Percentiles rank a stretch among this genome's conserved stretches.
These are phyloP conservation scores for Aspergillus nomiae DNA, from an alignment of 2,329 filamentous ascomycete species.

Conservation along the genomic window DNA sequence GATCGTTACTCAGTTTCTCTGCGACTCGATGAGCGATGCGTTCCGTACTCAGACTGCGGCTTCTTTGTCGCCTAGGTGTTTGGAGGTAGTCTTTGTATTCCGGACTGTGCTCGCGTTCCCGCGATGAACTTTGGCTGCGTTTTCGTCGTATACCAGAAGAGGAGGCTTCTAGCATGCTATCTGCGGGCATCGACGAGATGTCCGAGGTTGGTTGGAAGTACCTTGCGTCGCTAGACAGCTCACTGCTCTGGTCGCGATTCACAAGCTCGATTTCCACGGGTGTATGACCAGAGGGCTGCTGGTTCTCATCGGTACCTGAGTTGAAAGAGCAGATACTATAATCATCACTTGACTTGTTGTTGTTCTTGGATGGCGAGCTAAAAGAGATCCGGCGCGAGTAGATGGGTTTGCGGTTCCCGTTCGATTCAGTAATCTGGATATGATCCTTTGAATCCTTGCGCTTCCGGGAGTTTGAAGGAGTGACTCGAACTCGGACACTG, in stretches of 20 bases:
- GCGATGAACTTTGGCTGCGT: slow-evolving; percentile 54
- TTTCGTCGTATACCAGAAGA: slow-evolving; percentile 50
- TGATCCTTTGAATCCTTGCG: slow-evolving; percentile 64
- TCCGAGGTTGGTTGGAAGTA: slow-evolving; percentile 75
- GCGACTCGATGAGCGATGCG: slow-evolving; percentile 69
- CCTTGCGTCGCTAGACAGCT: slow-evolving; percentile 66
- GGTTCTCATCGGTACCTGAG: slow-evolving; percentile 78
- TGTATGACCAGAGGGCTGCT: slow-evolving; percentile 65
- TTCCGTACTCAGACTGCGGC: slow-evolving; percentile 67
- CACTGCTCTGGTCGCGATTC: slow-evolving; percentile 62
- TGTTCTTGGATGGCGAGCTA: slow-evolving; percentile 41
- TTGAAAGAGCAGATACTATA: slow-evolving; percentile 72
- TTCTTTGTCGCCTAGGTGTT: slow-evolving; percentile 60
- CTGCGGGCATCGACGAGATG: slow-evolving; percentile 79
- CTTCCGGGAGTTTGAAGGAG: slow-evolving; percentile 68
- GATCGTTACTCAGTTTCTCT: slow-evolving; percentile 63
- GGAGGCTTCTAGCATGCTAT: slow-evolving; percentile 66
- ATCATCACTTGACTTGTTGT: slow-evolving; percentile 56
- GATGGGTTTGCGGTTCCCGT: slow-evolving; percentile 70
- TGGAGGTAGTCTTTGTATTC: slow-evolving; percentile 54
- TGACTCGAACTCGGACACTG: slow-evolving; percentile 78
- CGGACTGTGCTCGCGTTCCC: slow-evolving; percentile 32
- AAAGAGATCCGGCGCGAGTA: slow-evolving; percentile 70
- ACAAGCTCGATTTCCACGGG: slow-evolving; percentile 91
- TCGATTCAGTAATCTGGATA: slow-evolving; percentile 83